phyloP scores from a whole-genome alignment of 352 stramenopile species.

The Phytophthora fragariae region DNA sequence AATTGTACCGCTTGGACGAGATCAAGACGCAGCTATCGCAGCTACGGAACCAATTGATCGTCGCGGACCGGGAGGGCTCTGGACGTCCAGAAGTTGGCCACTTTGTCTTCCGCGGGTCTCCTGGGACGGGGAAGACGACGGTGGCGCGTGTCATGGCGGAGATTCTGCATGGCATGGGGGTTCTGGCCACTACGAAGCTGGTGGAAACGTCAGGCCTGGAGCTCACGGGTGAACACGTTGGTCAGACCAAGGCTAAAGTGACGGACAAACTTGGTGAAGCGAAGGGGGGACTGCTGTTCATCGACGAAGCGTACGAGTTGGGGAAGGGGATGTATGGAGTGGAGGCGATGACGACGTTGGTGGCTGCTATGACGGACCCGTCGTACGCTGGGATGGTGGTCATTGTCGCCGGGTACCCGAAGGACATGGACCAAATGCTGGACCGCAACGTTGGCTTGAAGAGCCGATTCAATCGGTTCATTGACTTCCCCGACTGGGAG shows the following conservation, averaged over 20 bases:
- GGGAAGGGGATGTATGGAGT: constrained; percentile 82
- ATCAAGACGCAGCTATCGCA: constrained; percentile 63
- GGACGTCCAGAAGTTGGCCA: constrained; percentile 70
- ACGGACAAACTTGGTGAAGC: constrained; percentile 89
- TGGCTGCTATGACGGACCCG: constrained; percentile 90
- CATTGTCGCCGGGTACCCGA: constrained; percentile 91
- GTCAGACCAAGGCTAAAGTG: constrained; percentile 92
- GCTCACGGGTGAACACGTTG: constrained; percentile 89
- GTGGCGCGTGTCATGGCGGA: constrained; percentile 93
- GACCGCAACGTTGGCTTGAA: constrained; percentile 90
- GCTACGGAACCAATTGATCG: constrained; percentile 67
- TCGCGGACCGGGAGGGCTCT: constrained; percentile 74
- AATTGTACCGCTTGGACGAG: constrained; percentile 67
- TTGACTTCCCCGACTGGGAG: constrained; percentile 92
- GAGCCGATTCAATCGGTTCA: constrained; percentile 89
- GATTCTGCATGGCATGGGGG: constrained; percentile 93
- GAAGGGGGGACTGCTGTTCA: constrained; percentile 93
- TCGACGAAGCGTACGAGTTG: constrained; percentile 94
- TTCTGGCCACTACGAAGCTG: constrained; percentile 93
- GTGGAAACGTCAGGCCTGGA: constrained; percentile 89
- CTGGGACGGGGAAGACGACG: constrained; percentile 90
- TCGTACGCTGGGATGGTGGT: constrained; percentile 88
- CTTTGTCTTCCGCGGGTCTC: constrained; percentile 90
- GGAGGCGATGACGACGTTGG: constrained; percentile 91
- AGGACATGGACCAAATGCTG: constrained; percentile 92